Percentiles rank a stretch among this genome's conserved stretches.
Conservation (phyloP, 768 basidiomycete genomes). For the Kwoniella sp. region DNA sequence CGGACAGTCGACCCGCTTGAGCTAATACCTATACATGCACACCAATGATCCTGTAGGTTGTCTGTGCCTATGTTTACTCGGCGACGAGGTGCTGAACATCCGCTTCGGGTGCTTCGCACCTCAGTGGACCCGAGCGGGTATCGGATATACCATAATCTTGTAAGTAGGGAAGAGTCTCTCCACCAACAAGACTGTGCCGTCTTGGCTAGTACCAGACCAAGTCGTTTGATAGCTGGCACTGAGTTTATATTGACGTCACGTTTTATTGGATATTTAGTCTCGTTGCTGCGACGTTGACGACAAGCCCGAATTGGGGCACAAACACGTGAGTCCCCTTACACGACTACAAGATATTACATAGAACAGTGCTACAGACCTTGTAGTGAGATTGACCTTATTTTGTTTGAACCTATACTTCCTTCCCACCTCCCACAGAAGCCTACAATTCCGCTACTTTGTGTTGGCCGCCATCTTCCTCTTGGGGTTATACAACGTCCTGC, state of each 20-base stretch:
- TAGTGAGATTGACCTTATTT: no score
- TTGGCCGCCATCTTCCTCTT: conserved; percentile 33
- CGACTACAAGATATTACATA: no score
- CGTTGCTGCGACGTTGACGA: conserved; percentile 23
- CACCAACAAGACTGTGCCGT: not conserved
- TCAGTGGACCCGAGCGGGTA: conserved; percentile 41
- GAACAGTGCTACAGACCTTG: no score
- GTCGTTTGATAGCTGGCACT: no score
- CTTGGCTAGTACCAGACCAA: no score
- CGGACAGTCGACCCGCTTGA: no score
- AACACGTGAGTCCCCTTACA: conserved; percentile 29
- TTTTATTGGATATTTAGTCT: not conserved
- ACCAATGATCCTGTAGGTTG: not conserved
- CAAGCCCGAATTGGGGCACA: conserved; percentile 32
- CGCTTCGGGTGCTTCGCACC: conserved; percentile 45
- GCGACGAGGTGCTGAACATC: conserved; percentile 42
- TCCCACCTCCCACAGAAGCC: conserved; percentile 6
- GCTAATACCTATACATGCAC: no score
- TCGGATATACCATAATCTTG: conserved; percentile 48
- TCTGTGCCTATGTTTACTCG: conserved; percentile 35
- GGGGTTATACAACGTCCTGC: conserved; percentile 43
- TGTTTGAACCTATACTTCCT: not conserved
- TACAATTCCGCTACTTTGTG: conserved; percentile 31
- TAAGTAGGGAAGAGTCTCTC: conserved; percentile 18
- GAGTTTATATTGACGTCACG: no score